These are phyloP conservation scores for Fraxinus greggii DNA, from an alignment of 305 asterid genomes.

Conservation along the genomic window DNA sequence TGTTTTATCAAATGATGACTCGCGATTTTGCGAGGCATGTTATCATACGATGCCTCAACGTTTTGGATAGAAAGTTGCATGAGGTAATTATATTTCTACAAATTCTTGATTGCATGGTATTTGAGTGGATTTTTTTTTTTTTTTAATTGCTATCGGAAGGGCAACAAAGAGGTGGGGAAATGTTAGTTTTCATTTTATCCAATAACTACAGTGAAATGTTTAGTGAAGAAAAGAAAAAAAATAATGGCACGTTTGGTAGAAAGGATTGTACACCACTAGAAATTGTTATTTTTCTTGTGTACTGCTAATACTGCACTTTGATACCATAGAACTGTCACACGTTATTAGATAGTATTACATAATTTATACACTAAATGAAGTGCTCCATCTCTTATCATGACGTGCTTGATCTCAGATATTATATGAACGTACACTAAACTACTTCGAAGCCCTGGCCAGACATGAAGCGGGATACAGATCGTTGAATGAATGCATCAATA, in stretches of 20 bases:
- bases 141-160: neutral
- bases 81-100: slow-evolving; percentile 23
- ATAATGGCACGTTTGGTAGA: neutral
- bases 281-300: neutral
- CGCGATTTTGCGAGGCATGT: slow-evolving; percentile 28
- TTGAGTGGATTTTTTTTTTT: neutral
- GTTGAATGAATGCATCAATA: slow-evolving; percentile 13
- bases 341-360: neutral
- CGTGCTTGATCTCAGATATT: slow-evolving; percentile 25
- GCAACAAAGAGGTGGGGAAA: neutral
- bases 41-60: slow-evolving; percentile 32
- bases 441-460: slow-evolving; percentile 20
- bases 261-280: neutral
- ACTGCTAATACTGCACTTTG: neutral
- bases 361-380: neutral
- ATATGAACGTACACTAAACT: slow-evolving; percentile 8
- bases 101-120: neutral
- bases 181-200: neutral
- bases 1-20: slow-evolving; percentile 32
- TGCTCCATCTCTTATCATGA: neutral
- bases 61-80: slow-evolving; percentile 28
- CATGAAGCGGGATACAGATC: slow-evolving; percentile 27
- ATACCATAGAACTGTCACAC: neutral
- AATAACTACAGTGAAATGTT: neutral
- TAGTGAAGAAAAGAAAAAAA: neutral